Base-by-base conservation (phyloP, 2,329 filamentous ascomycete genomes). In the Exserohilum turcica region DNA sequence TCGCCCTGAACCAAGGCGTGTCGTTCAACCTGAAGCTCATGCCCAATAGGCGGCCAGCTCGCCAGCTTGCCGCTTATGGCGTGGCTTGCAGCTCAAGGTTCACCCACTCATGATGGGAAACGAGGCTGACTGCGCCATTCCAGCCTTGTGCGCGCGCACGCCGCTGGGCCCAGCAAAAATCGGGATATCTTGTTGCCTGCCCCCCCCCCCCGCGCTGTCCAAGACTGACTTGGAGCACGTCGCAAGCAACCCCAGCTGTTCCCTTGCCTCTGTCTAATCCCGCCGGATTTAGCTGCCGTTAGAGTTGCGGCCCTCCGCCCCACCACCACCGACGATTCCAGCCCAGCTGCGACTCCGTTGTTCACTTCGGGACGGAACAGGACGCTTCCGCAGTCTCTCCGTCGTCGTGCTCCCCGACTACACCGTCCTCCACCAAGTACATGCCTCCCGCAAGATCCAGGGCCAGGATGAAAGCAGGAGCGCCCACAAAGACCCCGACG, bases 41-140 rank as follows among this genome's bases (percentile, higher is more conserved):
- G 57, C 54, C 70, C 68, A 73, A 72, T 71, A 64, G 54, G 67
- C 64, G 55, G 56, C 60, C 68, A 70, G 66, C 67, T 65, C 60
- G 64, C 70, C 69, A 70, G 66, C 67, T 65, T 59, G 65, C 70
- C 63, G 62, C 55, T 68, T 71, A 64, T 68, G 66, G 64, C 65
- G 58, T 69, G 70, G 67, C 68, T 68, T 71, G 68, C 69, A 72
- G 62, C 33, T 56, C 60, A 58, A 61, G 63, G 56, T 66, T 61
- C 46, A 65, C 64, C 70, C 70, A 71, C 67, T 73, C 66, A 68
- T 64, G 58, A 71, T 66, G 67, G 64, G 60, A 68, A 65, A 70
- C 70, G 67, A 74, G 71, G 71, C 71, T 74, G 70, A 72, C 66
- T 68, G 60, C 63, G 65, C 63, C 61, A 50, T 54, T 67, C 66